These are phyloP conservation scores for Colletotrichum truncatum DNA, from an alignment of 2,329 filamentous ascomycete species.

Conservation along the genomic window DNA sequence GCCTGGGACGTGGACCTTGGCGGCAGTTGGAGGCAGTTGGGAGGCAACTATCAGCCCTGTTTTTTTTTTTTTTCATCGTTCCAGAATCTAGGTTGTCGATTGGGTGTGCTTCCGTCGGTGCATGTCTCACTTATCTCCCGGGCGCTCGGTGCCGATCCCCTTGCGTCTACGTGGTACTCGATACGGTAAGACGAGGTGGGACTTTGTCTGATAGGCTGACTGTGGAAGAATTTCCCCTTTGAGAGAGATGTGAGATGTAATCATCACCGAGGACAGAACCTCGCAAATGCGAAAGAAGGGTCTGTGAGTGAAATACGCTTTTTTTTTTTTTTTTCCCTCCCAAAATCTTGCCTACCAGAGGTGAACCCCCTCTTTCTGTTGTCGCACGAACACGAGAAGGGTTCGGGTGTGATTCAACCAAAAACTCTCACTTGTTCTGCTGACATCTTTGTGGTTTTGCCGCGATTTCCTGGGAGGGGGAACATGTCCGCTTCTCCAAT, in stretches of 20 bases:
- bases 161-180: background rate
- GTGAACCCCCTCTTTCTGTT: background rate
- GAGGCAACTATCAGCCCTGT: constrained; percentile 25
- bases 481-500: background rate
- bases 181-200: background rate
- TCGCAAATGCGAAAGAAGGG: background rate
- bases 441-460: background rate
- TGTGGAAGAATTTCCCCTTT: background rate
- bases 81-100: background rate
- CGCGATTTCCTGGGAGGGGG: background rate
- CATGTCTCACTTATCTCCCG: constrained; percentile 15
- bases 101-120: constrained; percentile 12
- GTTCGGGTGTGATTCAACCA: background rate
- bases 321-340: too few species aligned
- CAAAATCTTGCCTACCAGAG: background rate
- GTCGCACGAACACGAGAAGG: background rate
- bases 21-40: constrained; percentile 1
- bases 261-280: background rate
- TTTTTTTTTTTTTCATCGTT: background rate
- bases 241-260: background rate
- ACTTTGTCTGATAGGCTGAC: background rate
- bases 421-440: background rate
- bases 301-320: background rate
- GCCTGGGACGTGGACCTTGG: constrained; percentile 8
- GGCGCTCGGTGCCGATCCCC: background rate